Evolutionary conservation across 371 early-diverging fungal species (phyloP).

Genomic region (Mortierella sp.): DNA sequence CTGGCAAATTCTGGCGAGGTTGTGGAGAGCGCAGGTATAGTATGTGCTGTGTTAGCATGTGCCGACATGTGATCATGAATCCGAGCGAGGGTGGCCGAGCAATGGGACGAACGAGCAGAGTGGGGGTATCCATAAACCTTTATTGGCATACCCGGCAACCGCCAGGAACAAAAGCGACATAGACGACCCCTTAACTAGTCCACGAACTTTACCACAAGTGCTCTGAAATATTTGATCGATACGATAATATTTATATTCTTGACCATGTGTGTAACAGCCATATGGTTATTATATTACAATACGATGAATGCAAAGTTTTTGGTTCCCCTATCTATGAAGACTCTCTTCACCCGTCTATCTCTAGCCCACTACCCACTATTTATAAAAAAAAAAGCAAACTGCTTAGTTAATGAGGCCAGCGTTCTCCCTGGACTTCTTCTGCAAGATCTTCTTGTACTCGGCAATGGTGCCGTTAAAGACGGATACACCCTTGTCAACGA

Average conservation of each 20-base stretch:
- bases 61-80: slow-evolving; percentile 27
- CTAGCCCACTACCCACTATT: neutral
- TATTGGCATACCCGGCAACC: neutral
- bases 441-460: slow-evolving; percentile 79
- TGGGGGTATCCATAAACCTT: slow-evolving; percentile 3
- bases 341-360: neutral
- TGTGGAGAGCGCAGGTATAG: slow-evolving; percentile 13
- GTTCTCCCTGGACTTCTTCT: slow-evolving; percentile 65
- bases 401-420: slow-evolving; percentile 5
- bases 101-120: slow-evolving; percentile 3
- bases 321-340: slow-evolving; percentile 2
- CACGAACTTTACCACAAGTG: too few relatives aligned
- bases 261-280: too few relatives aligned
- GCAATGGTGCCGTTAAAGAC: slow-evolving; percentile 78
- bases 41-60: slow-evolving; percentile 8
- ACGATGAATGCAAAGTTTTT: slow-evolving; percentile 3
- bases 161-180: slow-evolving; percentile 4
- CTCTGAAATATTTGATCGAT: too few relatives aligned
- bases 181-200: neutral
- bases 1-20: slow-evolving; percentile 1
- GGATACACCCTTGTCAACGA: slow-evolving; percentile 89
- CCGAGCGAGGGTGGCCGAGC: neutral
- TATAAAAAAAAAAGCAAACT: neutral
- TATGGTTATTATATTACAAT: neutral
- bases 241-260: too few relatives aligned